phyloP scores from a whole-genome alignment of 1,284 basidiomycete genomes.

The Xerocomus nothofagi region DNA sequence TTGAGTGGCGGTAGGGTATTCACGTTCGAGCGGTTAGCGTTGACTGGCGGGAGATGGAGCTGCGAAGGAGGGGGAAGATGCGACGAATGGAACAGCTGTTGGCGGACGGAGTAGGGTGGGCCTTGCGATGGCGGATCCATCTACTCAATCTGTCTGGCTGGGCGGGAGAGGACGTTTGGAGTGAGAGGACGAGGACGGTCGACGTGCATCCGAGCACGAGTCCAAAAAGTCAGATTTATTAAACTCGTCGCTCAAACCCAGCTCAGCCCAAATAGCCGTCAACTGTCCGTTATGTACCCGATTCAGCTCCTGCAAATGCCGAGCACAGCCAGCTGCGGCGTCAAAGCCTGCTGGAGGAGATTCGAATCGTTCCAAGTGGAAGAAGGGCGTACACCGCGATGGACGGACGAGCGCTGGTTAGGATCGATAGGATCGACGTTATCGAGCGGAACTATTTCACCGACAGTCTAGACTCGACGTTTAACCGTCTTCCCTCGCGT shows the following conservation, averaged over 20 bases:
- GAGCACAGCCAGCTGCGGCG: not conserved
- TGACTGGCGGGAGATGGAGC: constrained; percentile 41
- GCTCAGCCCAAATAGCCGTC: constrained; percentile 26
- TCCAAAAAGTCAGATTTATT: constrained; percentile 22
- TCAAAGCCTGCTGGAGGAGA: too few relatives aligned
- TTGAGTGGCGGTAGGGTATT: constrained; percentile 39
- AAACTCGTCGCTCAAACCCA: constrained; percentile 23
- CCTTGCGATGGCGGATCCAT: constrained; percentile 26
- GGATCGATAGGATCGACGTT: constrained; percentile 30
- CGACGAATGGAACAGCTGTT: constrained; percentile 37
- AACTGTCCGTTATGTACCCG: constrained; percentile 19
- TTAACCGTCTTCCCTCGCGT: constrained; percentile 12
- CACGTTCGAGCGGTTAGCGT: constrained; percentile 36
- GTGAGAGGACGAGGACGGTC: too few relatives aligned
- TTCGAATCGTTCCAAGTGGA: too few relatives aligned
- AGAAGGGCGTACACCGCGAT: constrained; percentile 1
- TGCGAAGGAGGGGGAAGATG: constrained; percentile 49
- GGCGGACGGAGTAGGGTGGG: constrained; percentile 29
- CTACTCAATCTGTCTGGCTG: not conserved
- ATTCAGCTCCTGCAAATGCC: not conserved
- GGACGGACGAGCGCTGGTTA: constrained; percentile 12
- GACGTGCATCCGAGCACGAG: constrained; percentile 22
- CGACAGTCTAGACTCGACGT: constrained; percentile 25
- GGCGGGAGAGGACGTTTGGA: too few relatives aligned
- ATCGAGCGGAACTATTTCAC: constrained; percentile 22